Evolutionary conservation across 257 asterid genomes (phyloP).

Genomic region (Rehmannia glutinosa): DNA sequence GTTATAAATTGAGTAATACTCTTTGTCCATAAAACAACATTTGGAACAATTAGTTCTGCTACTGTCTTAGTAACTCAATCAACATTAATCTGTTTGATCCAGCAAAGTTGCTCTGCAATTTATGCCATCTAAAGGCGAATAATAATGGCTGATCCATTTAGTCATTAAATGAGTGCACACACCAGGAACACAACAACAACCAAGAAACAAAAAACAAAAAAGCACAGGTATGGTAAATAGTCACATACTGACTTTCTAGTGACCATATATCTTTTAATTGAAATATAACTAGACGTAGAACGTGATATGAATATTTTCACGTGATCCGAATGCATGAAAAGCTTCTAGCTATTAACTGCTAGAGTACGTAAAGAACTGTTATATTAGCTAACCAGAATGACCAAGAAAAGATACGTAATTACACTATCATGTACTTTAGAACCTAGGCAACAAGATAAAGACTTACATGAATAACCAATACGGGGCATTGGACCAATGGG

Average conservation of each 20-base stretch:
- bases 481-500: slow-evolving; percentile 79
- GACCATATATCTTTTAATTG: background rate
- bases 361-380: background rate
- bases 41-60: too few species aligned
- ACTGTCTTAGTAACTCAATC: too few species aligned
- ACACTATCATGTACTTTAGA: background rate
- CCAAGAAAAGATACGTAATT: background rate
- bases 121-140: background rate
- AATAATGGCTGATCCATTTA: background rate
- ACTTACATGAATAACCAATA: slow-evolving; percentile 91
- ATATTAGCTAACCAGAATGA: background rate
- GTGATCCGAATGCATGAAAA: slow-evolving; percentile 6
- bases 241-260: background rate
- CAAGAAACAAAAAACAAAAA: too few species aligned
- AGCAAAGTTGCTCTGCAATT: background rate
- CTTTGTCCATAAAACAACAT: too few species aligned
- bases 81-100: background rate
- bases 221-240: too few species aligned
- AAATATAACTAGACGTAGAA: background rate
- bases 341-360: background rate
- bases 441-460: slow-evolving; percentile 2
- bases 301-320: background rate
- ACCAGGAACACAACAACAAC: background rate
- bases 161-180: background rate
- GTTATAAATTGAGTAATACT: too few species aligned